Base-by-base conservation (phyloP, 768 basidiomycete species). In the Phylloporus sp. region DNA sequence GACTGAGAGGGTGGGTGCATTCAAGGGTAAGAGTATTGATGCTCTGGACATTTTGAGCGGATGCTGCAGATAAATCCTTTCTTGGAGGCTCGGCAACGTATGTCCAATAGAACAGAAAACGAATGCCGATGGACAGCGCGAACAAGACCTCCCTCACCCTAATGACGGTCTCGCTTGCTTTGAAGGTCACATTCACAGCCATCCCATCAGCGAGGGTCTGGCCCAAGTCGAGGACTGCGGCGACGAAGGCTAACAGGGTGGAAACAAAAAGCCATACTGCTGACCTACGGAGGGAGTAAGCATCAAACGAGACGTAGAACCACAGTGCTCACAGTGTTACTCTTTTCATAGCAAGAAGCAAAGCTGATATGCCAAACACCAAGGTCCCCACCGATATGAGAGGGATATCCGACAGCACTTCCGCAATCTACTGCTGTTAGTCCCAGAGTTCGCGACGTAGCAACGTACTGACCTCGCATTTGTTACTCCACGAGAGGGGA, bases 21-120 rank as follows among this genome's bases (percentile, higher is more conserved):
- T 56, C 46, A 6, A 62, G 38, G 20, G 27, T 17, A 24, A 57
- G 44, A 44, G 59, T 57, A 22, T 47, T 58, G 42, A 45, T 17
- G 35, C 29, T 43, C 39, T 43, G 27, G 28, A 48, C 32, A 1
- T 52, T 38, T 41, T 42, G 21, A 54, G 53, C 17, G 46, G 61
- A 15, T 50, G 58, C 46, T 76, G 78, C 33, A 35, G 44, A 49
- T 14, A 39, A 24, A 20, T 35, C 42, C 38, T 46, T 49, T 65
- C 71, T 27, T n/a, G 84, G 81, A 39, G 80, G 73, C 47, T 72
- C 71, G 14, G 78, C 74, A 33, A 83, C 80, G 49, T 81, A 77
- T 31, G 66, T 66, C 87, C 87, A 90, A 51, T 80, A 80, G 57
- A 81, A 87, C 14, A 88, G 58, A 57, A 80, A 80, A 29, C 81